phyloP scores from a whole-genome alignment of 345 rosid genomes.

The Nephelium lappaceum region DNA sequence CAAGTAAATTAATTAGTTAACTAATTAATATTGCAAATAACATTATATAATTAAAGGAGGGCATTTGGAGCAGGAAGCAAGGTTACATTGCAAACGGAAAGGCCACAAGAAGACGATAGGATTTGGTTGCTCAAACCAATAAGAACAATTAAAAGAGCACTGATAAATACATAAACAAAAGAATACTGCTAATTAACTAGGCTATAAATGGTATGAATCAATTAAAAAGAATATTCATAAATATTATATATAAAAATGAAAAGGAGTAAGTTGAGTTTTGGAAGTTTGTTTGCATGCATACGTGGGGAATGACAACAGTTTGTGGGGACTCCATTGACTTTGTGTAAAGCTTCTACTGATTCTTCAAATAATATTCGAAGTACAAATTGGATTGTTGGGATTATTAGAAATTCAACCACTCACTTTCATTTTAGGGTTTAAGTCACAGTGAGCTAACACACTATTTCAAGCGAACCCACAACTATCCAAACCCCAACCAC shows the following conservation, averaged over 20 bases:
- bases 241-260: not conserved
- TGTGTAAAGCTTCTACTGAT: not conserved
- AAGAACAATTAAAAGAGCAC: not conserved
- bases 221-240: not conserved
- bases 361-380: not conserved
- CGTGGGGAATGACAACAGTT: constrained; percentile 22
- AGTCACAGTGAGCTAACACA: constrained; percentile 38
- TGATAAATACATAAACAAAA: not conserved
- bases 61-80: constrained; percentile 28
- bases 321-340: constrained; percentile 36
- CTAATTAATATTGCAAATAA: not conserved
- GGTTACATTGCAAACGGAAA: constrained; percentile 19
- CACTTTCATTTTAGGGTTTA: constrained; percentile 34
- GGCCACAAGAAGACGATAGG: constrained; percentile 34
- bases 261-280: constrained; percentile 18
- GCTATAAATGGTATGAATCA: not conserved
- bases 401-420: constrained; percentile 36
- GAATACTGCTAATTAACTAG: not conserved
- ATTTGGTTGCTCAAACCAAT: constrained; percentile 40
- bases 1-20: not conserved
- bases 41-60: constrained; percentile 4
- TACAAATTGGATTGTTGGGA: not conserved
- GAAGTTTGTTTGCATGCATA: constrained; percentile 39
- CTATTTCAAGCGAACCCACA: constrained; percentile 33
- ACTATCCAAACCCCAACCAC: constrained; percentile 27